Conservation (phyloP, 257 asterid species). For the Striga asiatica region DNA sequence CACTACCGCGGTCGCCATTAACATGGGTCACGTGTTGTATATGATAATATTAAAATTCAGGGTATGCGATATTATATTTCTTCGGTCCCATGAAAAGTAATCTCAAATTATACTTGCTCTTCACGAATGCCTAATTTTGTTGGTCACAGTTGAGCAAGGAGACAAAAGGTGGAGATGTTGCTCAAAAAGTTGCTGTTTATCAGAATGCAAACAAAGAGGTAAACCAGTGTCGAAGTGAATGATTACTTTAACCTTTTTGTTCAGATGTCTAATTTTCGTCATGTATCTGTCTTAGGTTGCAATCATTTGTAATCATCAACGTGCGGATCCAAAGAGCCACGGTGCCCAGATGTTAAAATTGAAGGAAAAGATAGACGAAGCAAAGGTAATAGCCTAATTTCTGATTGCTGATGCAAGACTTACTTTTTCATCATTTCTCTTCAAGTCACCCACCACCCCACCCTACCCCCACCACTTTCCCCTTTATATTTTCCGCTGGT, state of each 20-base stretch:
- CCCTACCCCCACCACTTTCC: no score
- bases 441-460: not conserved
- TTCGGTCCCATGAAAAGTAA: not conserved
- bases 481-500: no score
- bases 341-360: conserved; percentile 64
- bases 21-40: not conserved
- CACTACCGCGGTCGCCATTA: not conserved
- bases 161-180: conserved; percentile 51
- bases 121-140: conserved; percentile 9
- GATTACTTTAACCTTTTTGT: not conserved
- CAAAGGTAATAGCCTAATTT: conserved; percentile 43
- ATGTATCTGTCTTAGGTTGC: conserved; percentile 69
- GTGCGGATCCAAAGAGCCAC: conserved; percentile 82
- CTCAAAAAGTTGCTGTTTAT: conserved; percentile 59
- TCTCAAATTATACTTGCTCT: not conserved
- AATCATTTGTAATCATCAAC: conserved; percentile 94
- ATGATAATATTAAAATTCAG: not conserved
- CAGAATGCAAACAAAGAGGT: conserved; percentile 90
- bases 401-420: not conserved
- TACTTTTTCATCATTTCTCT: not conserved
- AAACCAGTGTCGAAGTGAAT: conserved; percentile 10
- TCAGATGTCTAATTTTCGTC: not conserved
- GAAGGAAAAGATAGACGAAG: conserved; percentile 78
- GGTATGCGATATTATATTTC: not conserved
- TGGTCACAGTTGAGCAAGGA: conserved; percentile 60